These are phyloP conservation scores for Kodamaea anthophila DNA, from an alignment of 1,139 yeast genomes.

Conservation along the genomic window DNA sequence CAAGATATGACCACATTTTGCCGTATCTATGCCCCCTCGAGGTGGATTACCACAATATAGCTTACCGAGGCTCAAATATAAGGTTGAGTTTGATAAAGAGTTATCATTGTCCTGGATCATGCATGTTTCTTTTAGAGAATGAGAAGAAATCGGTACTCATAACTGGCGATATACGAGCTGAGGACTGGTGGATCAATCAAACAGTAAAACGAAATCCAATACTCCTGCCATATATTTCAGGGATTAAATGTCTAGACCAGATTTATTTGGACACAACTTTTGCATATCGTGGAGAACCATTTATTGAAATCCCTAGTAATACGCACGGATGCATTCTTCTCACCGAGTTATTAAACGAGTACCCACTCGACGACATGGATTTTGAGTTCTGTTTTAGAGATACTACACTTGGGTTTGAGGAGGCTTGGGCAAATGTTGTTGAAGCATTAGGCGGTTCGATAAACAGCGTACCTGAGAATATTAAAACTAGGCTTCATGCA, in stretches of 20 bases:
- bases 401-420: constrained; percentile 50
- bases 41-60: constrained; percentile 11
- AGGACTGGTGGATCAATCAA: constrained; percentile 42
- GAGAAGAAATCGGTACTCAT: constrained; percentile 30
- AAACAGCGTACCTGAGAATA: too few relatives aligned
- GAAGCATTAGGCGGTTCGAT: constrained; percentile 23
- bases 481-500: too few relatives aligned
- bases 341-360: constrained; percentile 27
- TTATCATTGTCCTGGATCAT: constrained; percentile 61
- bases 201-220: constrained; percentile 30
- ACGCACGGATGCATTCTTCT: constrained; percentile 34
- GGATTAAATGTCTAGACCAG: constrained; percentile 31
- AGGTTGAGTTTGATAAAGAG: constrained; percentile 28
- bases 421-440: constrained; percentile 42
- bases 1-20: constrained; percentile 17
- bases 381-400: constrained; percentile 39
- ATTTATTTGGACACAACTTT: constrained; percentile 57
- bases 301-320: constrained; percentile 38
- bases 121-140: constrained; percentile 48
- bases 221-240: constrained; percentile 39
- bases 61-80: constrained; percentile 7
- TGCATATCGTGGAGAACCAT: constrained; percentile 46
- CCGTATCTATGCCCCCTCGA: constrained; percentile 16
- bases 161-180: constrained; percentile 61
- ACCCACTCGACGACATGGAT: constrained; percentile 37